phyloP scores from a whole-genome alignment of 2,329 filamentous ascomycete genomes.

The Paracamarosporium sp. region DNA sequence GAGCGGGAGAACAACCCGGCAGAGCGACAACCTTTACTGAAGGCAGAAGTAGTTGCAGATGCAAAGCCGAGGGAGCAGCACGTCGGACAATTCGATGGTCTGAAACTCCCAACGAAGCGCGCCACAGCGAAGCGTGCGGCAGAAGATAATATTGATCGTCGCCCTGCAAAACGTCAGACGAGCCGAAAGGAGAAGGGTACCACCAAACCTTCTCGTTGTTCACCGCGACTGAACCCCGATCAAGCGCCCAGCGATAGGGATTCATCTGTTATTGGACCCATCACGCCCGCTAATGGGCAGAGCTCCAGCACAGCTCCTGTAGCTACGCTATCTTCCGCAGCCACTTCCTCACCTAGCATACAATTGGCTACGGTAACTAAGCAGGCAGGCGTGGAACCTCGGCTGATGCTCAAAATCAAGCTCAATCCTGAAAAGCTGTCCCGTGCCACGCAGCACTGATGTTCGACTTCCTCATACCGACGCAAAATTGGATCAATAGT shows the following conservation, averaged over 20 bases:
- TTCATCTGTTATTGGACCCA: neutral
- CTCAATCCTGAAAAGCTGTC: neutral
- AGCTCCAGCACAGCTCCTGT: neutral
- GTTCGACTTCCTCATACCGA: no score
- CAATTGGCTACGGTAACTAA: neutral
- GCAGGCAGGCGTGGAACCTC: neutral
- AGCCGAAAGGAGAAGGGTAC: neutral
- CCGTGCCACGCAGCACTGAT: no score
- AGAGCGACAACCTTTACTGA: neutral
- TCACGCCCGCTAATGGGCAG: neutral
- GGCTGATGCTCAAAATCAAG: neutral
- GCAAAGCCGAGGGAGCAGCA: neutral
- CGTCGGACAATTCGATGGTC: neutral
- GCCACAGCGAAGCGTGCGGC: neutral
- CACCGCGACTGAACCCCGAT: neutral
- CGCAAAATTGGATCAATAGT: no score
- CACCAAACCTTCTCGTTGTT: neutral
- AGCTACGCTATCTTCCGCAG: neutral
- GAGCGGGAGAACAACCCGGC: no score
- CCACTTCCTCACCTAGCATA: neutral
- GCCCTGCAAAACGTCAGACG: neutral
- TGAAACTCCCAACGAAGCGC: no score
- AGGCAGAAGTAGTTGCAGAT: no score
- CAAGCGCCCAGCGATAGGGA: neutral
- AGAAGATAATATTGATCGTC: neutral